These are phyloP conservation scores for Hydnum rufescens DNA, from an alignment of 768 basidiomycete species.

Conservation along the genomic window DNA sequence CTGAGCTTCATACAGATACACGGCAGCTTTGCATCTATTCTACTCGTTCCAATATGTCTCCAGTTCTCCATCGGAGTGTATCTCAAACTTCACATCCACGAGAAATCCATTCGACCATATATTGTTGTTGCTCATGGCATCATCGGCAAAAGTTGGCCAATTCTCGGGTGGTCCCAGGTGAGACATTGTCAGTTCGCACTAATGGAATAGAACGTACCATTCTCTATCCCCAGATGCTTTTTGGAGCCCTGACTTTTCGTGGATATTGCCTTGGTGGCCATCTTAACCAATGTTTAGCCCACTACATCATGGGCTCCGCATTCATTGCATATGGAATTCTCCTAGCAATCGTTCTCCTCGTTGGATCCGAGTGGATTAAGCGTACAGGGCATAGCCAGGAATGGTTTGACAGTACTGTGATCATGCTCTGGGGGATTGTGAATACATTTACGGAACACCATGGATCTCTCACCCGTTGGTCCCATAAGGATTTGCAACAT, in stretches of 20 bases:
- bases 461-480: conserved; percentile 43
- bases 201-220: background rate
- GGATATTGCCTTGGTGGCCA: conserved; percentile 66
- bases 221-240: conserved; percentile 30
- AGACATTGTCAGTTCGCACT: background rate
- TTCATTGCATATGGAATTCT: conserved; percentile 78
- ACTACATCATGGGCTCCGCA: conserved; percentile 66
- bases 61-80: conserved; percentile 69
- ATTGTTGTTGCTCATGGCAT: conserved; percentile 52
- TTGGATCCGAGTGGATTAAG: conserved; percentile 51
- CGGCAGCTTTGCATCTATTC: conserved; percentile 41
- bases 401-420: conserved; percentile 20
- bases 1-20: conserved; percentile 24
- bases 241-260: conserved; percentile 54
- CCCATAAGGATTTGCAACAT: conserved; percentile 87
- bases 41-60: conserved; percentile 37
- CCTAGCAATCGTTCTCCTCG: conserved; percentile 56
- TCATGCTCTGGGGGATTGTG: conserved; percentile 31
- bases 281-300: conserved; percentile 72
- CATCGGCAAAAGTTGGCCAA: conserved; percentile 67
- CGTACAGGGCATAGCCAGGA: conserved; percentile 18
- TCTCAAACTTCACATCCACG: conserved; percentile 80
- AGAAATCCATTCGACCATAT: conserved; percentile 49
- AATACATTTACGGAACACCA: conserved; percentile 91
- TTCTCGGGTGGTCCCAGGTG: conserved; percentile 65